These are phyloP conservation scores for Globisporangium mamillatum DNA, from an alignment of 352 stramenopile genomes.

Conservation along the genomic window DNA sequence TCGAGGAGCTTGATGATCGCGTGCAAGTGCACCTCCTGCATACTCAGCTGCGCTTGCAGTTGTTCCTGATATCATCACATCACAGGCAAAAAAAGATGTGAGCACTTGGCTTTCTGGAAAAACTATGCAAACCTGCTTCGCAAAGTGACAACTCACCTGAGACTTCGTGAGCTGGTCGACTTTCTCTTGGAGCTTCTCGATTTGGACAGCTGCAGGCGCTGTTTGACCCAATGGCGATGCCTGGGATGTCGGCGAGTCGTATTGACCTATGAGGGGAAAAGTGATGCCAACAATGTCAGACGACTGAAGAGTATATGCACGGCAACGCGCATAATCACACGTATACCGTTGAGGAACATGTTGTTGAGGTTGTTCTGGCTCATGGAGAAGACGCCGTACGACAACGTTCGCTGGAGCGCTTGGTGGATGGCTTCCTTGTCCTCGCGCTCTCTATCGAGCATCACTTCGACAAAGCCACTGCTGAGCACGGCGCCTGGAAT, in stretches of 20 bases:
- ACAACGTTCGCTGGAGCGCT: constrained; percentile 50
- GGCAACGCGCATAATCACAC: background rate
- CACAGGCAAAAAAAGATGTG: background rate
- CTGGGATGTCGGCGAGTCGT: constrained; percentile 32
- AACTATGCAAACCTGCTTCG: too few species aligned
- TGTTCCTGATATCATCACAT: constrained; percentile 27
- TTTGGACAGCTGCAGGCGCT: constrained; percentile 19
- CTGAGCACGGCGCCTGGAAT: constrained; percentile 80
- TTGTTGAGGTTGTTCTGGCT: constrained; percentile 34
- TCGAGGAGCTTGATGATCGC: constrained; percentile 49
- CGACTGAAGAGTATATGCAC: too few species aligned
- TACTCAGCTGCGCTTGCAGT: constrained; percentile 50
- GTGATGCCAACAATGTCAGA: too few species aligned
- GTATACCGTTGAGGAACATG: constrained; percentile 25
- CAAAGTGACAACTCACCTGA: constrained; percentile 32
- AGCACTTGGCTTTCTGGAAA: background rate
- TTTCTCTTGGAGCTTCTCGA: constrained; percentile 45
- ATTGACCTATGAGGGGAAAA: constrained; percentile 11
- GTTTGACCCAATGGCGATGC: constrained; percentile 27
- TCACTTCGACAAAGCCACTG: constrained; percentile 80
- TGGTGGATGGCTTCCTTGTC: constrained; percentile 53
- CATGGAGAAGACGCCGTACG: constrained; percentile 41
- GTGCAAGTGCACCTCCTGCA: constrained; percentile 57
- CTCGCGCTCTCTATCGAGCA: constrained; percentile 75
- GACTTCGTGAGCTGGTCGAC: constrained; percentile 49